phyloP scores from a whole-genome alignment of 208 protist species.

The Zelonia costaricensis region DNA sequence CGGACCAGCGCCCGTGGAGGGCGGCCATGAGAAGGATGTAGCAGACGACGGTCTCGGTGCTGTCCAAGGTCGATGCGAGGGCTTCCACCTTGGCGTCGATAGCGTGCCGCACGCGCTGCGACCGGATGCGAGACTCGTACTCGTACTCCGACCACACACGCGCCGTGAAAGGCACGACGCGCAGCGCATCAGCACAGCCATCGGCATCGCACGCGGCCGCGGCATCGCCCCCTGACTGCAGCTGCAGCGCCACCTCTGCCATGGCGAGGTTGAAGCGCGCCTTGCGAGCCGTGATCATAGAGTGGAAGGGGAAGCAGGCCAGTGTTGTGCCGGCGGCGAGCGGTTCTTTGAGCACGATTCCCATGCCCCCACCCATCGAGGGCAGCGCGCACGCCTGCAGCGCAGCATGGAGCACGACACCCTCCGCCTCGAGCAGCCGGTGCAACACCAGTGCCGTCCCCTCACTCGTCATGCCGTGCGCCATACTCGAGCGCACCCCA shows the following conservation, averaged over 20 bases:
- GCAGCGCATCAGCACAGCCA: constrained; percentile 3
- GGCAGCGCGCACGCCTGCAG: constrained; percentile 53
- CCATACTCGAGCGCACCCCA: not conserved
- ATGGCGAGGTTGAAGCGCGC: constrained; percentile 69
- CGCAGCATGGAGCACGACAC: constrained; percentile 43
- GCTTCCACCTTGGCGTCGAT: constrained; percentile 35
- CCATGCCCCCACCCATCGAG: constrained; percentile 86
- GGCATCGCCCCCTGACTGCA: not conserved
- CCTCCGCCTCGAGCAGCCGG: constrained; percentile 64
- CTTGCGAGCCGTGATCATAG: constrained; percentile 78
- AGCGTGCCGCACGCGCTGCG: constrained; percentile 3
- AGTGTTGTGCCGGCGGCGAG: constrained; percentile 43
- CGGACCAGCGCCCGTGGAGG: constrained; percentile 45
- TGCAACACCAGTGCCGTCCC: constrained; percentile 36
- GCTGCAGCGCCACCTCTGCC: constrained; percentile 45
- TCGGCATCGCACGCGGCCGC: not conserved
- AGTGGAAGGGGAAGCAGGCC: constrained; percentile 50
- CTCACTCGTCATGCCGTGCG: constrained; percentile 6
- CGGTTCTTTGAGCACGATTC: constrained; percentile 45
- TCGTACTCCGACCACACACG: constrained; percentile 26
- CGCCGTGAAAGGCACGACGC: constrained; percentile 24
- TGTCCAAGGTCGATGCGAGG: constrained; percentile 40
- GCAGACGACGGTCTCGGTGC: constrained; percentile 70
- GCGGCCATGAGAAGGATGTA: constrained; percentile 66
- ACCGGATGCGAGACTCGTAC: constrained; percentile 21